Evolutionary conservation across 2,329 filamentous ascomycete genomes (phyloP).

Genomic region (Pseudogymnoascus sp.): DNA sequence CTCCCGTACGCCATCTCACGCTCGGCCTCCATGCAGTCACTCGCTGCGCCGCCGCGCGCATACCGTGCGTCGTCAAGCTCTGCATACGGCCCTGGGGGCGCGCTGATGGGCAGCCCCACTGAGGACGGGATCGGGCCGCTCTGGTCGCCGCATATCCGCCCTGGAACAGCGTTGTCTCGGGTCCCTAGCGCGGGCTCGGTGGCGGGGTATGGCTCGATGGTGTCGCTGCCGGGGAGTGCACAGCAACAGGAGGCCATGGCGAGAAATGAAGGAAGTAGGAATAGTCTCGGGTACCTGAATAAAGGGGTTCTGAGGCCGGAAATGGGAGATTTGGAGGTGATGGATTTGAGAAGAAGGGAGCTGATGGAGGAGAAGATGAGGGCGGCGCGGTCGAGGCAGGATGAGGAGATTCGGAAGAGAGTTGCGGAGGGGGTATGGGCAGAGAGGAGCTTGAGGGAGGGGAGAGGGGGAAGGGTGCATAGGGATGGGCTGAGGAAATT

Average conservation of each 20-base stretch:
- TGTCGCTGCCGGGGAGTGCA: neutral
- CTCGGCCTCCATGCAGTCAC: neutral
- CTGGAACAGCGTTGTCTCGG: neutral
- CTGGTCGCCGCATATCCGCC: neutral
- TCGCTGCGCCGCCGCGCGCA: neutral
- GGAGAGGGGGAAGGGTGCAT: constrained; percentile 9
- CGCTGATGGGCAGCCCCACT: neutral
- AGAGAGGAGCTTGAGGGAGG: neutral
- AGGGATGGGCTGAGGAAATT: constrained; percentile 5
- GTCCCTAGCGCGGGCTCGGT: neutral
- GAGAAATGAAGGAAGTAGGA: neutral
- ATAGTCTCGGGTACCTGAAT: constrained; percentile 1
- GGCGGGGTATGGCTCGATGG: neutral
- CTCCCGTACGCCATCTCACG: neutral
- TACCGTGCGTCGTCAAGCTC: neutral
- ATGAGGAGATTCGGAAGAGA: neutral
- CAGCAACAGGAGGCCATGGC: neutral
- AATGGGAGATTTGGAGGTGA: constrained; percentile 4
- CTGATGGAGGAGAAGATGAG: constrained; percentile 5
- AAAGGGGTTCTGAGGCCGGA: neutral
- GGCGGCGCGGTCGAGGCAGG: constrained; percentile 25
- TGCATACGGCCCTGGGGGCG: neutral
- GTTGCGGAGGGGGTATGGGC: neutral
- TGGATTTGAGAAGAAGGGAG: constrained; percentile 1
- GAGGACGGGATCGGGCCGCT: constrained; percentile 5